phyloP scores from a whole-genome alignment of 2,329 filamentous ascomycete species.

The Eurotiales sp. region DNA sequence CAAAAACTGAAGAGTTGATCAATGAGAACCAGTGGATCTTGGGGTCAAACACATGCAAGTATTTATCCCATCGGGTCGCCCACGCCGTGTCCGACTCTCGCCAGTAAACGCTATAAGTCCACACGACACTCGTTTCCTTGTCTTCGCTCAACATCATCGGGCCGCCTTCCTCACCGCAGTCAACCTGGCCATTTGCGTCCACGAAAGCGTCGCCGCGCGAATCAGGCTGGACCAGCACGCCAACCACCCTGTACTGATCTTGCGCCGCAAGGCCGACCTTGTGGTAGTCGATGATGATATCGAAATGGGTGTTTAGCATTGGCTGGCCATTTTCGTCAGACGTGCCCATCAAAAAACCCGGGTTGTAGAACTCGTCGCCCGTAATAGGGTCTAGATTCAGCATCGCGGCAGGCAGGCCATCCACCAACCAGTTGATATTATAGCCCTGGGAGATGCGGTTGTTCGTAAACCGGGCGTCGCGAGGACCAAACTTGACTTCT shows the following conservation, averaged over 20 bases:
- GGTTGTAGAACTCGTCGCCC: slow-evolving; percentile 78
- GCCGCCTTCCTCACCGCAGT: slow-evolving; percentile 59
- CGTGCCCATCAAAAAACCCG: slow-evolving; percentile 76
- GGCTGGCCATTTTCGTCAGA: slow-evolving; percentile 53
- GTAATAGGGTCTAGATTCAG: slow-evolving; percentile 72
- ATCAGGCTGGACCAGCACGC: slow-evolving; percentile 79
- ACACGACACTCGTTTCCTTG: slow-evolving; percentile 66
- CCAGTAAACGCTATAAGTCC: slow-evolving; percentile 94
- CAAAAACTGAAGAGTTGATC: slow-evolving; percentile 92
- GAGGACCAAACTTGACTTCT: slow-evolving; percentile 60
- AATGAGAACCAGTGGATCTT: slow-evolving; percentile 99
- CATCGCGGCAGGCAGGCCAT: slow-evolving; percentile 88
- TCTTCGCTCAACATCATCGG: slow-evolving; percentile 64
- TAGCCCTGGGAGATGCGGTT: slow-evolving; percentile 78
- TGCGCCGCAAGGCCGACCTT: slow-evolving; percentile 54
- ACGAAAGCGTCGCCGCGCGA: slow-evolving; percentile 60
- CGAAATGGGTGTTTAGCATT: slow-evolving; percentile 88
- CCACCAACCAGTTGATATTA: slow-evolving; percentile 92
- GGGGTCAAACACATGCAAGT: slow-evolving; percentile 92
- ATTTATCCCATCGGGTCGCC: slow-evolving; percentile 98
- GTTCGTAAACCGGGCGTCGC: slow-evolving; percentile 75
- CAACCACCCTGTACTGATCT: slow-evolving; percentile 75
- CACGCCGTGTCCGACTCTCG: slow-evolving; percentile 77
- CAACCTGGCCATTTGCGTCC: slow-evolving; percentile 50
- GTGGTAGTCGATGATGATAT: slow-evolving; percentile 91